Evolutionary conservation across 2,329 filamentous ascomycete genomes (phyloP).

Genomic region (Leptographium lundbergii): DNA sequence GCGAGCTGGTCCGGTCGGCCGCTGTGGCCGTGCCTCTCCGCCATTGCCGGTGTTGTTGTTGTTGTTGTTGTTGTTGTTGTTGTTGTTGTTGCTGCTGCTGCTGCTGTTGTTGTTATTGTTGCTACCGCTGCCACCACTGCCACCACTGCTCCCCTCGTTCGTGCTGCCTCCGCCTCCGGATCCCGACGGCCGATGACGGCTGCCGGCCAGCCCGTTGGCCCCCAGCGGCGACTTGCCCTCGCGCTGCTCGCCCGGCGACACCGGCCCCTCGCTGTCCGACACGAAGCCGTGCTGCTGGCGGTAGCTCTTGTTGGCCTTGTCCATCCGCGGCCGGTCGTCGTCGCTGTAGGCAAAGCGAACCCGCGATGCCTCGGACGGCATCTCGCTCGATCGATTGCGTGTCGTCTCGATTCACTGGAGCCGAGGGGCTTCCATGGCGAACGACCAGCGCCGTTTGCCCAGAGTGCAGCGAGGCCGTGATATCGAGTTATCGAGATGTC

Average conservation of each 20-base stretch:
- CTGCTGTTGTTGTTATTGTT: conserved; percentile 10
- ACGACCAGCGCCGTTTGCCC: background rate
- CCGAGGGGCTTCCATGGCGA: background rate
- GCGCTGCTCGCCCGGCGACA: conserved; percentile 4
- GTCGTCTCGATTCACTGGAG: background rate
- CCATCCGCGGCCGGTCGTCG: conserved; percentile 27
- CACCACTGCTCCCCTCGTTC: conserved; percentile 14
- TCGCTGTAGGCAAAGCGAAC: conserved; percentile 44
- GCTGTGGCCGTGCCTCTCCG: conserved; percentile 30
- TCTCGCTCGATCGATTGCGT: conserved; percentile 3
- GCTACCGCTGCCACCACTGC: conserved; percentile 7
- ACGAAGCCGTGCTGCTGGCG: conserved; percentile 23
- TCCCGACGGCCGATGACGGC: background rate
- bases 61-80: conserved; percentile 13
- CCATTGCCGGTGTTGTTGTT: conserved; percentile 10
- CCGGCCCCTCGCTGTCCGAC: conserved; percentile 36
- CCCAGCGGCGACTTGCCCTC: background rate
- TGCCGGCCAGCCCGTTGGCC: background rate
- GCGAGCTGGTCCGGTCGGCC: conserved; percentile 55
- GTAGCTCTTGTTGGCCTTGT: conserved; percentile 29
- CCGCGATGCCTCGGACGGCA: conserved; percentile 32
- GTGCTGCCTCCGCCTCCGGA: conserved; percentile 1
- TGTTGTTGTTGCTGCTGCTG: background rate
- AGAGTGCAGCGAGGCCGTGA: too few species aligned
- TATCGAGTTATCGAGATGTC: background rate